Percentiles rank a stretch among this genome's conserved stretches.
Evolutionary conservation across 129 eudicot genomes (phyloP).

Genomic region (Daucus carota): DH1_v3.0 NC_030384.2:32250501-32251000

Average conservation of each 20-base stretch:
- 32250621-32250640: too few relatives aligned
- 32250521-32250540: conserved; percentile 88
- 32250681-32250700: conserved; percentile 67
- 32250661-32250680: conserved; percentile 61
- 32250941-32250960: conserved; percentile 60
- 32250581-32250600: conserved; percentile 68
- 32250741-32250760: conserved; percentile 67
- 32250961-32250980: conserved; percentile 74
- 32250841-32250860: conserved; percentile 86
- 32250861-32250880: conserved; percentile 48
- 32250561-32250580: conserved; percentile 72
- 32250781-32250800: conserved; percentile 66
- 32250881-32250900: conserved; percentile 83
- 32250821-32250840: conserved; percentile 51
- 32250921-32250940: conserved; percentile 57
- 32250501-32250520: conserved; percentile 65
- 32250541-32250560: conserved; percentile 70
- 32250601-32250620: conserved; percentile 77
- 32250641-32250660: conserved; percentile 74
- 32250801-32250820: conserved; percentile 77
- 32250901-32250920: conserved; percentile 62
- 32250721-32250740: conserved; percentile 92
- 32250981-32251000: conserved; percentile 74
- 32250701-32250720: conserved; percentile 66
- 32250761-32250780: too few relatives aligned